These are phyloP conservation scores for Vachellia pachyceras DNA, from an alignment of 306 rosid genomes.

Conservation along the genomic window DNA sequence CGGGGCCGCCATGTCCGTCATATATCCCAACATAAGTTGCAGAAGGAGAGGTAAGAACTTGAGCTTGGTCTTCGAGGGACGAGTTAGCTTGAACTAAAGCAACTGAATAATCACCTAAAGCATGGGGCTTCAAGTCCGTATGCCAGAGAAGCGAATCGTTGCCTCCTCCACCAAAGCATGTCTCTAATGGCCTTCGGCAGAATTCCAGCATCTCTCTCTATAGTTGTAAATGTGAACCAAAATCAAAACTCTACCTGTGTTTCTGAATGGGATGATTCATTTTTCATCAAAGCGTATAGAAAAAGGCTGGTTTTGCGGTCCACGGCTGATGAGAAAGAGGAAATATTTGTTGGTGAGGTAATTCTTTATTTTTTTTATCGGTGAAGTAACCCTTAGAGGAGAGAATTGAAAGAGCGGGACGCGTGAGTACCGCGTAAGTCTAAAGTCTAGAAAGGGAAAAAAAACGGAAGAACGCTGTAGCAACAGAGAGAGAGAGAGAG, in stretches of 20 bases:
- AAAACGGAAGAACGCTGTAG: not conserved
- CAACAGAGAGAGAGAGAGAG: not conserved
- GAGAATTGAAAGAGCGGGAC: slow-evolving; percentile 29
- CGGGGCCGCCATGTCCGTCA: slow-evolving; percentile 84
- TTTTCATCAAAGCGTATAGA: not conserved
- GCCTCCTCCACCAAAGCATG: slow-evolving; percentile 47
- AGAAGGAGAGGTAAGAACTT: slow-evolving; percentile 47
- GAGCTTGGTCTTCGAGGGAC: slow-evolving; percentile 51
- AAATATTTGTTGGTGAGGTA: slow-evolving; percentile 36
- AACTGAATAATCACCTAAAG: slow-evolving; percentile 49
- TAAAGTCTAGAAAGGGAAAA: not conserved
- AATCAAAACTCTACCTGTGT: not conserved
- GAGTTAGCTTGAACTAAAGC: slow-evolving; percentile 56
- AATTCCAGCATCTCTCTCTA: slow-evolving; percentile 43
- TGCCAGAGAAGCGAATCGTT: slow-evolving; percentile 48
- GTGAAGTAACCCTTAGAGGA: slow-evolving; percentile 22
- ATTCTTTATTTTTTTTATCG: slow-evolving; percentile 11
- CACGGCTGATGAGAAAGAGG: slow-evolving; percentile 13
- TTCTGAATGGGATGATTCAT: not conserved
- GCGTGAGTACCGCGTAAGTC: slow-evolving; percentile 62
- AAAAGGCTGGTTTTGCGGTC: not conserved
- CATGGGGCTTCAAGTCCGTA: slow-evolving; percentile 41
- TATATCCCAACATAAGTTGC: slow-evolving; percentile 67
- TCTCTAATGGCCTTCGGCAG: slow-evolving; percentile 42
- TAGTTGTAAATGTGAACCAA: not conserved